Conservation (phyloP, 2,329 filamentous ascomycete species). For the Alternaria burnsii region DNA sequence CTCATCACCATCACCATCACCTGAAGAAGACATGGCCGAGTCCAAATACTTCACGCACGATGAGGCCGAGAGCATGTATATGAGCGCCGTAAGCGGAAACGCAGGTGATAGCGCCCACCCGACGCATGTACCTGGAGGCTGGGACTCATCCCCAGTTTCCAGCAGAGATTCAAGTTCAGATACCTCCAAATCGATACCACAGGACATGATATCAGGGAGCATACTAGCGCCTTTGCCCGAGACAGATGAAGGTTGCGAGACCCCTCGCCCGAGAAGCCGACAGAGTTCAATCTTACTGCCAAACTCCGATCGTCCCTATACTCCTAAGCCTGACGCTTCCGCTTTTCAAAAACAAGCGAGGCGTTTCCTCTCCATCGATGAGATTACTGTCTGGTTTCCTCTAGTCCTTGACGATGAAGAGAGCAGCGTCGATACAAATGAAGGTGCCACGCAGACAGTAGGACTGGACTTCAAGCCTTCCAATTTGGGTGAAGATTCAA, state of each 20-base stretch:
- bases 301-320: constrained; percentile 5
- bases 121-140: constrained; percentile 53
- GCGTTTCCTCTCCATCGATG: constrained; percentile 48
- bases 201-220: constrained; percentile 43
- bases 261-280: constrained; percentile 48
- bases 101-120: constrained; percentile 30
- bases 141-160: constrained; percentile 50
- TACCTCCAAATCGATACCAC: constrained; percentile 37
- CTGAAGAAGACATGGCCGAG: constrained; percentile 42
- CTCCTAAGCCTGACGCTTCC: constrained; percentile 2
- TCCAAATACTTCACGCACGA: constrained; percentile 80
- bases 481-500: constrained; percentile 47
- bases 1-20: constrained; percentile 9
- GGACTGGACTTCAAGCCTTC: constrained; percentile 36
- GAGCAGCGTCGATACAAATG: constrained; percentile 4
- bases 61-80: constrained; percentile 86
- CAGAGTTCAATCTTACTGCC: constrained; percentile 35
- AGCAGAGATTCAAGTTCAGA: constrained; percentile 41
- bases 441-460: constrained; percentile 22
- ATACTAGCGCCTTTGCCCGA: constrained; percentile 41
- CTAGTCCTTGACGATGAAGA: constrained; percentile 34
- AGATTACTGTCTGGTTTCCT: constrained; percentile 51
- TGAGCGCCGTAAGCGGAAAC: constrained; percentile 69
- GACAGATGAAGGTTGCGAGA: constrained; percentile 49
- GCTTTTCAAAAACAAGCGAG: constrained; percentile 36